Base-by-base conservation (phyloP, 2,329 filamentous ascomycete genomes). In the Paecilomyces dactylethromorphus region DNA sequence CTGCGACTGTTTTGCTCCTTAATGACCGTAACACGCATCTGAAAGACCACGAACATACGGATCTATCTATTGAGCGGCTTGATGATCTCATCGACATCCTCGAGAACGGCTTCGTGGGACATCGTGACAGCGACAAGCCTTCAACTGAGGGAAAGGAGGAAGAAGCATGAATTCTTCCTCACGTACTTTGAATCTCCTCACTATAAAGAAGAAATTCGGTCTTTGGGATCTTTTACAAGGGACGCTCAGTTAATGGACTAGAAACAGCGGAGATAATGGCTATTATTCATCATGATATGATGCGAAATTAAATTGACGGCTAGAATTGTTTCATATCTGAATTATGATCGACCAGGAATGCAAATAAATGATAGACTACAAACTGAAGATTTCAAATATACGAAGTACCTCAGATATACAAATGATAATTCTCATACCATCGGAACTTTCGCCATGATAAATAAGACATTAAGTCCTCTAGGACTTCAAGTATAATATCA, bases 1-100 rank as follows among this genome's bases (percentile, higher is more conserved):
- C 92, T 1, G 89, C 91, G 33, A 97, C 94, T 0, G 92, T 97
- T n/a, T 71, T 97, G 70, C 79, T 99, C 52, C 82, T 88, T 15
- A 95, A 95, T 68, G 85, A 90, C n/a, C 87, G 83, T n/a, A 96
- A 96, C 70, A 74, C 73, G 58, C 81, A 88, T 63, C 71, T 96
- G 59, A 84, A 81, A 7, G 79, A 84, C 24, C 89, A 95, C 69
- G 82, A 86, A 63, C 84, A 91, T 71, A 95, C 91, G 0, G 91
- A 95, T 73, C 68, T 93, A 53, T 87, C 86, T 11, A 87, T 96
- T 56, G 72, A 76, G 62, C 81, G 83, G 39, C 72, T 96, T 60
- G 91, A 95, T 69, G 90, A 96, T 60, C 74, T 96, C 64, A 84
- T 94, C 56, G 80, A 78, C 10, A 80, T 96, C 7, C 76, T 96